phyloP scores from a whole-genome alignment of 495 filamentous ascomycete genomes.

The Gamarada debralockiae region DNA sequence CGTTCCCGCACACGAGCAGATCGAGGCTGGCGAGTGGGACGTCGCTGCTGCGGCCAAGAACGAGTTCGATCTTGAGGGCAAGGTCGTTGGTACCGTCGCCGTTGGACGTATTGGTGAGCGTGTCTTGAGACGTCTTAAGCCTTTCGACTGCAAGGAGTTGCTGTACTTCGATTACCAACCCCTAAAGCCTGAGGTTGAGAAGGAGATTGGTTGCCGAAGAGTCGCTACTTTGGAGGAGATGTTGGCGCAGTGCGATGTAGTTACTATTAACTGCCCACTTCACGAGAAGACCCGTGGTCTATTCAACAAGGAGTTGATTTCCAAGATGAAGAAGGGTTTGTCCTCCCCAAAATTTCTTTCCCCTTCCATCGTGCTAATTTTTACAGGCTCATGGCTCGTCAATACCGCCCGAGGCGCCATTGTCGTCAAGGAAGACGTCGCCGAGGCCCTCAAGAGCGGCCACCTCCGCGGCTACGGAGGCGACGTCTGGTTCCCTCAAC shows the following conservation, averaged over 20 bases:
- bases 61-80: slow-evolving; percentile 94
- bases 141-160: slow-evolving; percentile 99
- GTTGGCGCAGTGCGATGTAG: slow-evolving; percentile 92
- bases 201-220: slow-evolving; percentile 92
- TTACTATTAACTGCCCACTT: slow-evolving; percentile 99
- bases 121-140: slow-evolving; percentile 88
- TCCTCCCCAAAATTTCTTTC: neutral
- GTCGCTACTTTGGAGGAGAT: slow-evolving; percentile 90
- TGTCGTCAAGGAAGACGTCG: slow-evolving; percentile 98
- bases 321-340: slow-evolving; percentile 89
- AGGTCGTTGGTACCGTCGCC: slow-evolving; percentile 96
- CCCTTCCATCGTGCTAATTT: slow-evolving; percentile 21
- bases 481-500: slow-evolving; percentile 82
- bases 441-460: slow-evolving; percentile 85
- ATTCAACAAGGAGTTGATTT: slow-evolving; percentile 99
- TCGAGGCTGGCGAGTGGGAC: slow-evolving; percentile 86
- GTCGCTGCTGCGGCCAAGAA: slow-evolving; percentile 95
- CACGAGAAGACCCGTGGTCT: slow-evolving; percentile 95
- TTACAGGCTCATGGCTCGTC: slow-evolving; percentile 78
- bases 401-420: slow-evolving; percentile 99
- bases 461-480: slow-evolving; percentile 97
- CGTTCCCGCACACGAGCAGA: slow-evolving; percentile 93
- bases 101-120: slow-evolving; percentile 98
- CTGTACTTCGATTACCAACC: slow-evolving; percentile 99
- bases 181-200: slow-evolving; percentile 78